Evolutionary conservation across 2,329 filamentous ascomycete species (phyloP), one percentile per base, ranked within the genome.

Genomic region (Chaetomiaceae sp.): DNA sequence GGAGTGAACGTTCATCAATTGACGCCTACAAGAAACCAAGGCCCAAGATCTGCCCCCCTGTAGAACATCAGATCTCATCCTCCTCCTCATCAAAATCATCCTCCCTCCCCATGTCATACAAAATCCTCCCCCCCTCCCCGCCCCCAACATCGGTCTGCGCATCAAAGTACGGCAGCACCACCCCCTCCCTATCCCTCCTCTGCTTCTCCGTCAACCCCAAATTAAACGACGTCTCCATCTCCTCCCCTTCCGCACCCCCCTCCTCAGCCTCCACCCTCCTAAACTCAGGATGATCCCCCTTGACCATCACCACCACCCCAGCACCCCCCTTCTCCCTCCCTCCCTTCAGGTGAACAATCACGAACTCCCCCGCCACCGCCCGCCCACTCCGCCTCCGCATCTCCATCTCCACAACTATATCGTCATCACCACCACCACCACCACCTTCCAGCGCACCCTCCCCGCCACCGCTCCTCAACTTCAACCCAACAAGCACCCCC

Each of bases 81-180:
- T 96, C 67, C 50, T 70, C 67, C 20, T 70, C 67, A 53, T 70
- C 67, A 51, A 96, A 97, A 66, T 97, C 90, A 68, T 99, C 93
- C 71, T 97, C 93, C 56, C 83, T 81, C 1, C 91, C 92, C 87
- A 97, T 95, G 61, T 97, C 92, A 66, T 99, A 99, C 63, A 99
- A 65, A 58, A 99, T 99, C 54, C 92, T 79, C 0, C 93, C 93
- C 4, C 93, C 92, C 62, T 95, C 89, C 0, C 91, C 91, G 0
- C 81, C 78, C 1, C 83, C 85, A 45, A 83, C 78, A 42, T 85
- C 86, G 47, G 83, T 88, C 76, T 99, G 93, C 20, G 93, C 93
- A 73, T 99, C 93, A 69, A 95, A 96, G 67, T 99, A 97, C 14
- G 93, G 93, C 67, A 97, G 67, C 35, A 97, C 87, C 8, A 99